These are phyloP conservation scores for Isoetes engelmannii DNA, from an alignment of 83 land plant genomes.

Conservation along the genomic window DNA sequence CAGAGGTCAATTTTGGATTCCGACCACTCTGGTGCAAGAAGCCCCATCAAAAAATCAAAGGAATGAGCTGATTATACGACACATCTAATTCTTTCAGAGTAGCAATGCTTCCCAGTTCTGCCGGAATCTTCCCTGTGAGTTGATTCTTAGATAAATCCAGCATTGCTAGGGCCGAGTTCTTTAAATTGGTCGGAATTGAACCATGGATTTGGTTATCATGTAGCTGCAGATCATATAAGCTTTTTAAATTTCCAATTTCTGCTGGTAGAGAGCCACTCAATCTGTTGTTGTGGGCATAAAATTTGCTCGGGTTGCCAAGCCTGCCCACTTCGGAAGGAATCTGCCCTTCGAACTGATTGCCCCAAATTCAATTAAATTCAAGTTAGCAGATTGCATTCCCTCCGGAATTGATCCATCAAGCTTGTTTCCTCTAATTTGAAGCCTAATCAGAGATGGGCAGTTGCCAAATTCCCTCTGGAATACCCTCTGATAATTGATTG, in stretches of 20 bases:
- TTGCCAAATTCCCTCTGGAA: background rate
- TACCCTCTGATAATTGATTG: background rate
- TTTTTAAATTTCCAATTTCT: background rate
- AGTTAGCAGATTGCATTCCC: background rate
- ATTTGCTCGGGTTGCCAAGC: background rate
- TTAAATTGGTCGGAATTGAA: background rate
- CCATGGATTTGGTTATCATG: background rate
- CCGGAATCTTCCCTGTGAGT: background rate
- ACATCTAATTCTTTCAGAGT: too few species aligned
- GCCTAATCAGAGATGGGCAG: background rate
- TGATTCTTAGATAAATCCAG: background rate
- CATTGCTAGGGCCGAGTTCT: background rate
- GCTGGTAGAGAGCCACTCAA: background rate
- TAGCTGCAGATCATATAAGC: background rate
- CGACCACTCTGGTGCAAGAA: too few species aligned
- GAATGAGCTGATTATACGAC: too few species aligned
- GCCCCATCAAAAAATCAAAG: too few species aligned
- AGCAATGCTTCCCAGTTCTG: background rate
- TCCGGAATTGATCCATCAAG: background rate
- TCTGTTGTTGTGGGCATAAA: background rate
- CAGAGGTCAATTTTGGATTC: too few species aligned
- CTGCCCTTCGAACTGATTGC: background rate
- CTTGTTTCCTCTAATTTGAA: background rate
- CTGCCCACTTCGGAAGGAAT: background rate
- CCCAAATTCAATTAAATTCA: background rate